Evolutionary conservation across 2,329 filamentous ascomycete species (phyloP).

Genomic region (Colletotrichum sp.): DNA sequence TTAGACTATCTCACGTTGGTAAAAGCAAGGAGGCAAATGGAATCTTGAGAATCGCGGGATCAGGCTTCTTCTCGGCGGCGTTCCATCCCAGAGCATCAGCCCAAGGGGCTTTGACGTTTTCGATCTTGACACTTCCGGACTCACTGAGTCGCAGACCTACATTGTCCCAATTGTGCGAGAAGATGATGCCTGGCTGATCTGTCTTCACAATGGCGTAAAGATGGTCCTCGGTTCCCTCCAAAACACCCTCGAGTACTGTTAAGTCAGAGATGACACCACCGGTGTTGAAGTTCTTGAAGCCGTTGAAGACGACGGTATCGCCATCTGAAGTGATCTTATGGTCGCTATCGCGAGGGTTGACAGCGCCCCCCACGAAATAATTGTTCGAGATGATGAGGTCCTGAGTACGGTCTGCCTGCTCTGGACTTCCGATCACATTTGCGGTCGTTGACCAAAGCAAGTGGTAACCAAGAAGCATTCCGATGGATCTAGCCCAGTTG

Average conservation of each 20-base stretch:
- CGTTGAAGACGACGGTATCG: constrained; percentile 62
- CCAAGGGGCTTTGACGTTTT: constrained; percentile 63
- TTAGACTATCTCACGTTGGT: constrained; percentile 48
- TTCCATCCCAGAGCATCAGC: constrained; percentile 68
- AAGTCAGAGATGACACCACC: constrained; percentile 70
- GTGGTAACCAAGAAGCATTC: constrained; percentile 71
- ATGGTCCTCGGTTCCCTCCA: constrained; percentile 62
- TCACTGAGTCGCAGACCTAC: constrained; percentile 68
- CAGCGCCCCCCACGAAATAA: constrained; percentile 69
- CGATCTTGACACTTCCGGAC: constrained; percentile 66
- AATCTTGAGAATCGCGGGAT: constrained; percentile 53
- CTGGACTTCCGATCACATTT: constrained; percentile 62
- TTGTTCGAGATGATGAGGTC: constrained; percentile 66
- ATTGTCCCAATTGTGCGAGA: constrained; percentile 69
- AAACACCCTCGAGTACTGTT: constrained; percentile 67
- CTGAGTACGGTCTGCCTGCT: constrained; percentile 63
- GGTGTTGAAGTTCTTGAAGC: constrained; percentile 71
- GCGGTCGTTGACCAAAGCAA: constrained; percentile 68
- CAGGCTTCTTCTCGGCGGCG: constrained; percentile 50
- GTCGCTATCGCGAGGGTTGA: constrained; percentile 69
- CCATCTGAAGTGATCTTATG: constrained; percentile 60
- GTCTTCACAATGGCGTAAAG: constrained; percentile 68
- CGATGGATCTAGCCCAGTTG: constrained; percentile 50
- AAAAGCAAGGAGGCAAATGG: constrained; percentile 63
- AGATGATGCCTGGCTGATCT: constrained; percentile 60